A percentile compares a stretch with the other conserved stretches of the same genome.
These are phyloP conservation scores for Histomonas meleagridis DNA, from an alignment of 208 protist genomes.

Conservation along the genomic window DNA sequence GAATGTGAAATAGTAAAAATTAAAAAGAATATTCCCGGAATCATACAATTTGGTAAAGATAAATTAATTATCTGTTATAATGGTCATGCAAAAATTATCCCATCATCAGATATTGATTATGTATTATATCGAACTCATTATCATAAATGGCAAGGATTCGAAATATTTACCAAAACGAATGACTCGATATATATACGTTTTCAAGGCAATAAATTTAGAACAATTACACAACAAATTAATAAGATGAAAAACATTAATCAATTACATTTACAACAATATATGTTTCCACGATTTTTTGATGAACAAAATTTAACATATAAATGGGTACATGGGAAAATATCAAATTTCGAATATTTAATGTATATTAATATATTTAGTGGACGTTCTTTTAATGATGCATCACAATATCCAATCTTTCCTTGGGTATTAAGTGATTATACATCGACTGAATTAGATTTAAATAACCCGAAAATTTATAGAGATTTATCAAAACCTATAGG, in stretches of 20 bases:
- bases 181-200: not conserved
- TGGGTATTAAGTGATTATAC: not conserved
- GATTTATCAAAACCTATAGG: not conserved
- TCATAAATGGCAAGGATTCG: not conserved
- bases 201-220: not conserved
- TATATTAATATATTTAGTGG: slow-evolving; percentile 85
- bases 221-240: not conserved
- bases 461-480: not conserved
- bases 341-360: slow-evolving; percentile 95
- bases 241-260: not conserved
- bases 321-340: not conserved
- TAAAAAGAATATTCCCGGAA: no score
- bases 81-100: no score
- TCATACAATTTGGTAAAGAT: no score
- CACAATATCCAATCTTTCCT: slow-evolving; percentile 61
- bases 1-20: no score
- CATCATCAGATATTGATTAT: not conserved
- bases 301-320: not conserved
- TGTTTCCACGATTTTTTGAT: not conserved
- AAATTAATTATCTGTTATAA: no score
- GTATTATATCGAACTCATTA: not conserved
- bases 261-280: not conserved
- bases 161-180: not conserved
- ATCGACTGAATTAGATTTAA: not conserved
- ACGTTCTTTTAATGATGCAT: slow-evolving; percentile 82